Percentiles rank a stretch among this genome's conserved stretches.
Evolutionary conservation across 75 land plant genomes (phyloP).

Genomic region (Sequoiadendron giganteum): DNA sequence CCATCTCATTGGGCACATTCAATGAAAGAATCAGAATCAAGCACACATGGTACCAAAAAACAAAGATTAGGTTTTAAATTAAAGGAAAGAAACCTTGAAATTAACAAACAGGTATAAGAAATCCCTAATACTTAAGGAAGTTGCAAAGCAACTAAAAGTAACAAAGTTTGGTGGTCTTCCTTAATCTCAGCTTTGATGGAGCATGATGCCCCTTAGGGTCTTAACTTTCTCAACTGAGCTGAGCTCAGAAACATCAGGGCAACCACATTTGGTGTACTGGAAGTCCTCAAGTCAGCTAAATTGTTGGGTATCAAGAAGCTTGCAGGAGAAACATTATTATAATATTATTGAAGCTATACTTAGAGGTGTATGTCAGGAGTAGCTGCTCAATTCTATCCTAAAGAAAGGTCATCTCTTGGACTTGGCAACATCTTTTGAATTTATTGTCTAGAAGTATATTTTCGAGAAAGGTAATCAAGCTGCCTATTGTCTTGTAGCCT

Average conservation of each 20-base stretch:
- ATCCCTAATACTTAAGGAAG: background rate
- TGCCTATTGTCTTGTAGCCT: background rate
- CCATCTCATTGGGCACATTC: background rate
- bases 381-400: background rate
- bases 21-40: background rate
- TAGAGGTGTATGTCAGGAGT: background rate
- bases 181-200: background rate
- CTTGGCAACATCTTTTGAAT: too few relatives aligned
- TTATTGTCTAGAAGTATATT: background rate
- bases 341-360: background rate
- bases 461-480: background rate
- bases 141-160: background rate
- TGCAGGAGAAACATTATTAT: background rate
- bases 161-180: background rate
- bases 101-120: background rate
- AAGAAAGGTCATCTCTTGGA: too few relatives aligned
- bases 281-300: background rate
- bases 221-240: background rate
- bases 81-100: background rate
- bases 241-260: background rate
- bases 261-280: background rate
- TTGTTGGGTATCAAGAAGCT: background rate
- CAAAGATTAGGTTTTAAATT: background rate
- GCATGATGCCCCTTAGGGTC: background rate
- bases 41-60: background rate